Percentiles rank a stretch among this genome's conserved stretches.
phyloP scores from a whole-genome alignment of 768 basidiomycete genomes.

The Boletus subparvulus region DNA sequence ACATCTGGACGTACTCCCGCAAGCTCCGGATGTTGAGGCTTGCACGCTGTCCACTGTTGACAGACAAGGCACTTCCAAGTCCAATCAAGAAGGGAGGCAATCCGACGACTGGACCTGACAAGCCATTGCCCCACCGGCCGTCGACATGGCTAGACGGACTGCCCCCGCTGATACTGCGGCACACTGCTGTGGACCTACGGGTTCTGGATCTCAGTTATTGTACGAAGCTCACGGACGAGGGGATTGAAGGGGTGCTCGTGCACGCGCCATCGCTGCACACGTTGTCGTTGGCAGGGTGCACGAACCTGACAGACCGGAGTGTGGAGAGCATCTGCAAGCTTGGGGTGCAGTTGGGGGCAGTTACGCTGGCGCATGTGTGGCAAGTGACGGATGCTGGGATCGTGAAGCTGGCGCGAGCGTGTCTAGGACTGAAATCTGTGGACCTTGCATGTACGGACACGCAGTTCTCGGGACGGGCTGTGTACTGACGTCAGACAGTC shows the following conservation, averaged over 20 bases:
- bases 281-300: slow-evolving; percentile 77
- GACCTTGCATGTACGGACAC: slow-evolving; percentile 77
- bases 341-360: slow-evolving; percentile 71
- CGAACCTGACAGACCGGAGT: slow-evolving; percentile 66
- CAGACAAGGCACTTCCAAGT: slow-evolving; percentile 78
- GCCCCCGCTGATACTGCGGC: slow-evolving; percentile 62
- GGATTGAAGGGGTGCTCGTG: slow-evolving; percentile 68
- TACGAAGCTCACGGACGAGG: slow-evolving; percentile 66
- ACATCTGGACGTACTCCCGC: slow-evolving; percentile 80
- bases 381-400: slow-evolving; percentile 80
- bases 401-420: slow-evolving; percentile 64
- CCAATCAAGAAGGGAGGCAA: slow-evolving; percentile 36
- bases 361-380: slow-evolving; percentile 77
- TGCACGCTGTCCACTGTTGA: slow-evolving; percentile 72
- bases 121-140: slow-evolving; percentile 56
- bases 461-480: slow-evolving; percentile 14
- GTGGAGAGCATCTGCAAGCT: slow-evolving; percentile 68
- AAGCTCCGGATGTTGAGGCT: slow-evolving; percentile 75
- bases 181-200: slow-evolving; percentile 71
- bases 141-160: slow-evolving; percentile 59
- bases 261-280: slow-evolving; percentile 78
- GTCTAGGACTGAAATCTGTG: slow-evolving; percentile 72
- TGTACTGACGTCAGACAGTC: slow-evolving; percentile 45
- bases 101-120: slow-evolving; percentile 34
- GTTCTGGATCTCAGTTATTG: slow-evolving; percentile 78